Base-by-base conservation (phyloP, 345 rosid species). In the Salix caprea region DNA sequence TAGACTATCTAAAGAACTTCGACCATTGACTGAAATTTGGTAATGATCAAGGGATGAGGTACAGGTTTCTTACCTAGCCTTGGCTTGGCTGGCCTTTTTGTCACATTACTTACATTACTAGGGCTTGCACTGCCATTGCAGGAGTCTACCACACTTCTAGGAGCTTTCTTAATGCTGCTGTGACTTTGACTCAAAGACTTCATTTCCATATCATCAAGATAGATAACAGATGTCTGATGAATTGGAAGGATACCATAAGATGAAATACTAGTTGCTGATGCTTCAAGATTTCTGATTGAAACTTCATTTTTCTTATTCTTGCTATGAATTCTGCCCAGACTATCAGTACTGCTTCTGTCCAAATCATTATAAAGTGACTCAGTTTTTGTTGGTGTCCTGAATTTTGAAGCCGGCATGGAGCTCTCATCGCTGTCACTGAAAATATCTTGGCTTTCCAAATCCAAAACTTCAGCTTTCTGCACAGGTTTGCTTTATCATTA, bases 381-480 rank as follows among this genome's bases (percentile, higher is more conserved):
- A 1, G 34, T 30, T 36, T 15, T 65, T 28, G 18, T 5, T 12
- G 69, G 69, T 65, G 69, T 28, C 69, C 32, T 28, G 69, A 30
- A 15, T 65, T 65, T 30, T 65, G 69, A 39, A 40, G 26, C 19
- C 12, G 36, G 52, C 1, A 37, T 32, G 19, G 28, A 67, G 23
- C 15, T 11, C 66, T 54, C 71, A 28, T 61, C 67, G 44, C 14
- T 61, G 65, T 64, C 82, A 70, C 48, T 70, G 58, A 19, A 37
- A 37, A 2, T 54, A 56, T 65, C 69, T 18, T 39, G 67, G 56
- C 75, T 54, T 26, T 52, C 52, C 62, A 65, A 32, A 54, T 75
- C 76, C 65, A 71, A 21, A 39, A 75, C 82, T 75, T 56, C 61
- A 52, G 72, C 76, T 65, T 65, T 64, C 74, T 44, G 50, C 50